Evolutionary conservation across 2,329 filamentous ascomycete genomes (phyloP).

Genomic region (Venturia nashicola): DNA sequence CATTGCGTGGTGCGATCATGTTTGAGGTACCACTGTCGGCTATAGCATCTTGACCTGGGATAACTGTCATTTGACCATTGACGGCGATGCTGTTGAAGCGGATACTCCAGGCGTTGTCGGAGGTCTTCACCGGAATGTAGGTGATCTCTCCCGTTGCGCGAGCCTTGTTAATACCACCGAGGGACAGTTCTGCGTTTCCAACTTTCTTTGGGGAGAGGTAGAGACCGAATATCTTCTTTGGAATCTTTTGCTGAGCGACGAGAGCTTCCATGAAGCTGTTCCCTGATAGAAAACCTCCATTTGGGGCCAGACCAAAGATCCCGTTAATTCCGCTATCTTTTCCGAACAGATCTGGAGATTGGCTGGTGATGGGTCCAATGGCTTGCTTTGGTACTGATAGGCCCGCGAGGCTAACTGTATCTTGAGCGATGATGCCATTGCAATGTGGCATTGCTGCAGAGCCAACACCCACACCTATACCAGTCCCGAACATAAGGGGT

Average conservation of each 20-base stretch:
- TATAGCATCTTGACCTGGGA: neutral
- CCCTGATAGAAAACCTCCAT: neutral
- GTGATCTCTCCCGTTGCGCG: neutral
- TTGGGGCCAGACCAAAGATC: constrained; percentile 1
- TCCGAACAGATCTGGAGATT: constrained; percentile 2
- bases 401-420: constrained; percentile 3
- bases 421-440: neutral
- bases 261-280: neutral
- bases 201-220: constrained; percentile 4
- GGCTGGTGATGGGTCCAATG: neutral
- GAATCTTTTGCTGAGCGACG: neutral
- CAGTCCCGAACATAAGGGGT: neutral
- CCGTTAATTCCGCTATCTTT: neutral
- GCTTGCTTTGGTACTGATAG: neutral
- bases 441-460: neutral
- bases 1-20: neutral
- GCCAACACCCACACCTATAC: constrained; percentile 3
- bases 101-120: neutral
- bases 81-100: neutral
- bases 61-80: neutral
- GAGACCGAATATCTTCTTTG: neutral
- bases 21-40: constrained; percentile 6
- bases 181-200: constrained; percentile 2
- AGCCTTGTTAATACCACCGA: constrained; percentile 5
- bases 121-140: neutral